phyloP scores from a whole-genome alignment of 2,329 filamentous ascomycete species.

The Epichloe coenophiala region DNA sequence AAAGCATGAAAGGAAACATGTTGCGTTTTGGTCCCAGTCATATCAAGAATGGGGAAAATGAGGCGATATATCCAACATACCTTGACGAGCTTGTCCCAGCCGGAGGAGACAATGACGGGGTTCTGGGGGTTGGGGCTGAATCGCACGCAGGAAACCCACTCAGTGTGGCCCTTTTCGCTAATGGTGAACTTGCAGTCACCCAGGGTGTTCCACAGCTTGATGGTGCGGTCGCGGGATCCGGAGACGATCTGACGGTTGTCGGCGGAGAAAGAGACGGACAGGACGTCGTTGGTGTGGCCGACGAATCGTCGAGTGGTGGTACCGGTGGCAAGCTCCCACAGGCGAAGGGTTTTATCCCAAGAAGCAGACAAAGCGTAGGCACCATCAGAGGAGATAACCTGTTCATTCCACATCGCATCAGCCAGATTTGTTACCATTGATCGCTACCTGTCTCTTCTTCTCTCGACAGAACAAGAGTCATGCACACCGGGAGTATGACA shows the following conservation, averaged over 20 bases:
- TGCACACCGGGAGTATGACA: constrained; percentile 27
- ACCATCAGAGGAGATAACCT: constrained; percentile 99
- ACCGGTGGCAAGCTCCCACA: constrained; percentile 97
- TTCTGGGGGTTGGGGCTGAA: constrained; percentile 99
- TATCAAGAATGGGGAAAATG: not conserved
- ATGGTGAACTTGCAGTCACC: constrained; percentile 99
- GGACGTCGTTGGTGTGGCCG: constrained; percentile 98
- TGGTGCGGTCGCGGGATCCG: constrained; percentile 92
- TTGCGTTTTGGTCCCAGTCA: not conserved
- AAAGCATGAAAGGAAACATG: not conserved
- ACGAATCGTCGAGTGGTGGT: constrained; percentile 96
- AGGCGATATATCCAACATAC: constrained; percentile 41
- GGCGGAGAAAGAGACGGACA: constrained; percentile 99
- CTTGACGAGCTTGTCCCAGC: constrained; percentile 99
- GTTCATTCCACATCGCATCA: constrained; percentile 13
- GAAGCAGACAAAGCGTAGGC: constrained; percentile 97
- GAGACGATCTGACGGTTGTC: constrained; percentile 99
- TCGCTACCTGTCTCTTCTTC: not conserved
- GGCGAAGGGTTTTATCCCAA: constrained; percentile 99
- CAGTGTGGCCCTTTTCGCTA: constrained; percentile 99
- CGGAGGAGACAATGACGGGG: constrained; percentile 95
- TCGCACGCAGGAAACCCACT: constrained; percentile 98
- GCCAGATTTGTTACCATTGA: constrained; percentile 7
- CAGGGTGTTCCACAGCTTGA: constrained; percentile 99
- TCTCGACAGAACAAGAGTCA: not conserved